These are phyloP conservation scores for Puccinia novopanici DNA, from an alignment of 1,284 basidiomycete species.

Conservation along the genomic window DNA sequence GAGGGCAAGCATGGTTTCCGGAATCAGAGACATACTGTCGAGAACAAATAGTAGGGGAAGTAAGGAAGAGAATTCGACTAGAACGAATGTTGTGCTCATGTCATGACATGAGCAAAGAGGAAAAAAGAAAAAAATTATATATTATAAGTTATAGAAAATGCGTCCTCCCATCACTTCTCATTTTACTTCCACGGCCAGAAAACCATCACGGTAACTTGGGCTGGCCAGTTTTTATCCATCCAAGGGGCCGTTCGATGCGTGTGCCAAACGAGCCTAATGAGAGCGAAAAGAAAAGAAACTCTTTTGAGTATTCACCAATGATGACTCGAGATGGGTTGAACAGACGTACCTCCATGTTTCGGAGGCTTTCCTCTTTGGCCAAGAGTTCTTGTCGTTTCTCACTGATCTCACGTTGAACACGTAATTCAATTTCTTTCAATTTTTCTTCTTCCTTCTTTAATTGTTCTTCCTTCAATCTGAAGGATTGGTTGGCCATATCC, in stretches of 20 bases:
- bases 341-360: constrained; percentile 50
- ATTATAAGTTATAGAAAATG: not conserved
- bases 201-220: not conserved
- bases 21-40: no score
- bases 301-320: not conserved
- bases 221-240: constrained; percentile 25
- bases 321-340: not conserved
- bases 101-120: no score
- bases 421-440: constrained; percentile 96
- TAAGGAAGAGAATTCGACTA: not conserved
- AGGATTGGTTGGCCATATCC: constrained; percentile 94
- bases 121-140: not conserved
- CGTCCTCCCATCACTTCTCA: not conserved
- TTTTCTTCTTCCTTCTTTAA: constrained; percentile 78
- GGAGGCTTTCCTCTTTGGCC: constrained; percentile 61
- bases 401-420: constrained; percentile 97
- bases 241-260: constrained; percentile 21
- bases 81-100: not conserved
- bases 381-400: constrained; percentile 93
- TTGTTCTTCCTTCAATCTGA: constrained; percentile 97
- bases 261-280: constrained; percentile 42
- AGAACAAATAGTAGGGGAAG: not conserved
- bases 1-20: no score
- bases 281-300: not conserved
- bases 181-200: not conserved